A percentile compares a stretch with the other conserved stretches of the same genome.
These are phyloP conservation scores for Afroboletus lepidellus DNA, from an alignment of 1,284 basidiomycete species.

Conservation along the genomic window DNA sequence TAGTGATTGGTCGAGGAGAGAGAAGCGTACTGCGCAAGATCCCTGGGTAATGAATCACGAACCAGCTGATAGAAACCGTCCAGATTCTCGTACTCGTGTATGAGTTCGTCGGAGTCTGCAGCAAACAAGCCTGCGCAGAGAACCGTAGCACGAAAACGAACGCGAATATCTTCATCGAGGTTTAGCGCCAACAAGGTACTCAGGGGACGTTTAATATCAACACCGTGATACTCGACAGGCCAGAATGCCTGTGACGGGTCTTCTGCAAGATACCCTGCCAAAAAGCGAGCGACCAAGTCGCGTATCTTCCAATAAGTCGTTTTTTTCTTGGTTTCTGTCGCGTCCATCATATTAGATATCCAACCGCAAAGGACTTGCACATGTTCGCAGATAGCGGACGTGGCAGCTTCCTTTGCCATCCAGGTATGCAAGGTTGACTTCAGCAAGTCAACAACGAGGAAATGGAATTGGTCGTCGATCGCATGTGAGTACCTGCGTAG, in stretches of 20 bases:
- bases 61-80: conserved; percentile 45
- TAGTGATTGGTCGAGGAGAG: neutral
- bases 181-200: conserved; percentile 53
- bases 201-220: conserved; percentile 42
- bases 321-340: conserved; percentile 36
- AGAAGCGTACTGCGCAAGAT: conserved; percentile 47
- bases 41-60: conserved; percentile 40
- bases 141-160: conserved; percentile 76
- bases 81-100: conserved; percentile 23
- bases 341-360: conserved; percentile 46
- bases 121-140: conserved; percentile 63
- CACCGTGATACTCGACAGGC: conserved; percentile 35
- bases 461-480: conserved; percentile 53
- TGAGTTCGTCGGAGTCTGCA: conserved; percentile 26
- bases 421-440: conserved; percentile 67
- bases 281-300: conserved; percentile 62
- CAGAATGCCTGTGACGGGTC: conserved; percentile 62
- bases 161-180: conserved; percentile 78
- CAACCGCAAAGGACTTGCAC: conserved; percentile 52
- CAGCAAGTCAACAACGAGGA: conserved; percentile 62
- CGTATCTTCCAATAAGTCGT: conserved; percentile 68
- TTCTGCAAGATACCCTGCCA: conserved; percentile 60
- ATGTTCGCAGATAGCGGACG: conserved; percentile 43
- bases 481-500: conserved; percentile 59
- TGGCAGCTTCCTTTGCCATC: conserved; percentile 42